phyloP scores from a whole-genome alignment of 768 basidiomycete species.

The Panellus pusillus region DNA sequence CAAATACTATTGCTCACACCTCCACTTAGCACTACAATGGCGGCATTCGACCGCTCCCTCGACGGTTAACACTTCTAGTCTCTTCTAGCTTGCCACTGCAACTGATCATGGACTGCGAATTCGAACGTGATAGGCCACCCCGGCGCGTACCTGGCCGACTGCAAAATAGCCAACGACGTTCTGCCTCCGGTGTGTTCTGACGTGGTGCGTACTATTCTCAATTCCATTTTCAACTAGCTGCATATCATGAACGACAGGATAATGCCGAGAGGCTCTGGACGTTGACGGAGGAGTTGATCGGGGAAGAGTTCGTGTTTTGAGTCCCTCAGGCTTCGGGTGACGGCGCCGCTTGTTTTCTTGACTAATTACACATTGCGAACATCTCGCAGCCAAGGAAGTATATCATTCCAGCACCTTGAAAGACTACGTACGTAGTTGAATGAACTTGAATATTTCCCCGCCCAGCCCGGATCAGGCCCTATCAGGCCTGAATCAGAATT shows the following conservation, averaged over 20 bases:
- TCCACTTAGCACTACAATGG: neutral
- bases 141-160: neutral
- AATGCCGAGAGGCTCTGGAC: conserved; percentile 5
- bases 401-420: too few relatives aligned
- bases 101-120: neutral
- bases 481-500: too few relatives aligned
- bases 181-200: neutral
- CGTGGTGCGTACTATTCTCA: neutral
- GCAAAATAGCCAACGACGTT: neutral
- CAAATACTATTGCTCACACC: neutral
- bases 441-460: too few relatives aligned
- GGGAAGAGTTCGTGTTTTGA: neutral
- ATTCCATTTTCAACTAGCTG: neutral
- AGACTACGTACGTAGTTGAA: too few relatives aligned
- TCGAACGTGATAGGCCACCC: neutral
- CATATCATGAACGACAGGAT: neutral
- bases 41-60: conserved; percentile 1
- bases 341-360: too few relatives aligned
- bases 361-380: too few relatives aligned
- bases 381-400: too few relatives aligned
- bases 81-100: too few relatives aligned
- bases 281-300: conserved; percentile 1
- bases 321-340: too few relatives aligned
- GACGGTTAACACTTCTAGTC: neutral
- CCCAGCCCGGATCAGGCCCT: too few relatives aligned